Conservation (phyloP, 2,329 filamentous ascomycete species). For the Aspergillus fischeri region DNA sequence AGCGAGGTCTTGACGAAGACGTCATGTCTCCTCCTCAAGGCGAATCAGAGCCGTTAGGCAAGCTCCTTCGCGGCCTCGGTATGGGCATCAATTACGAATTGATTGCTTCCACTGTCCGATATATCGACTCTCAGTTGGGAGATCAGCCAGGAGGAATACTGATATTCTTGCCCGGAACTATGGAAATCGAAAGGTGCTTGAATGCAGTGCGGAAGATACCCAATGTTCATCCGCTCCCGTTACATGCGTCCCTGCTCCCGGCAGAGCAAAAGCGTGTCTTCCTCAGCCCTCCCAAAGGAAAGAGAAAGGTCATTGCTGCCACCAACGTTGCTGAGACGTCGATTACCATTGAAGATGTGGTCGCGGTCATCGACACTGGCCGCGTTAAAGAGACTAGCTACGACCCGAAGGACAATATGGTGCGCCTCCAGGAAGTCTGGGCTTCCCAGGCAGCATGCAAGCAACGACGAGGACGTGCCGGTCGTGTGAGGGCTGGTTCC, state of each 20-base stretch:
- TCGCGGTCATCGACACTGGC: constrained; percentile 92
- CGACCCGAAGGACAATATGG: constrained; percentile 87
- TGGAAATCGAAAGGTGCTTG: constrained; percentile 83
- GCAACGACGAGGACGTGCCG: constrained; percentile 87
- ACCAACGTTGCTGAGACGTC: constrained; percentile 98
- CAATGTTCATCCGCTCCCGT: constrained; percentile 72
- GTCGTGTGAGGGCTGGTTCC: constrained; percentile 81
- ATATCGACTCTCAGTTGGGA: constrained; percentile 74
- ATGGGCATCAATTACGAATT: constrained; percentile 90
- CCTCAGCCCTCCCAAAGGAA: constrained; percentile 66
- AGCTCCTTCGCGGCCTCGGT: constrained; percentile 67
- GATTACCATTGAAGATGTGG: constrained; percentile 96
- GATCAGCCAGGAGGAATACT: constrained; percentile 78
- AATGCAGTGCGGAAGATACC: constrained; percentile 62
- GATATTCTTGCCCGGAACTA: constrained; percentile 89
- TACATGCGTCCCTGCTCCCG: constrained; percentile 89
- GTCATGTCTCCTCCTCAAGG: constrained; percentile 40
- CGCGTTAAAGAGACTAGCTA: constrained; percentile 96
- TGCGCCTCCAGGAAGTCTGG: constrained; percentile 91
- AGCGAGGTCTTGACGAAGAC: constrained; percentile 33
- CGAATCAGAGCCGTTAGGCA: constrained; percentile 56
- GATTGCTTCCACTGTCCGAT: constrained; percentile 71
- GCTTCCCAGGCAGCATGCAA: constrained; percentile 91
- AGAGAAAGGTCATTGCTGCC: constrained; percentile 86
- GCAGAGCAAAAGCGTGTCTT: constrained; percentile 87